Conservation (phyloP, 805 yeast species). For the Zygosaccharomyces lentus region DNA sequence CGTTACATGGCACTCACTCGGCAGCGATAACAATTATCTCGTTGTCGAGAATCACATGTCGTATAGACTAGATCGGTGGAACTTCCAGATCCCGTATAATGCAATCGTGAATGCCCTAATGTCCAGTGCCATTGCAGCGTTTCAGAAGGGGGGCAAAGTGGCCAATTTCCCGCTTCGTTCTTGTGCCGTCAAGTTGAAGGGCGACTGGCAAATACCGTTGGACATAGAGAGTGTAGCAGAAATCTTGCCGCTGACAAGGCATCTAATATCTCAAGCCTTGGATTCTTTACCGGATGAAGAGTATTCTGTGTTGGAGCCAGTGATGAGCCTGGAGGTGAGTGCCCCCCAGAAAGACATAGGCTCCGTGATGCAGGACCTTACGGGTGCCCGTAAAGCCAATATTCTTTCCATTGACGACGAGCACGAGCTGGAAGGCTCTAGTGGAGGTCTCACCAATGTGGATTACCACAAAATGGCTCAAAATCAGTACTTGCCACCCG, state of each 20-base stretch:
- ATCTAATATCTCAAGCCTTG: slow-evolving; percentile 41
- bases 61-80: slow-evolving; percentile 43
- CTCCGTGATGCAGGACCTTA: slow-evolving; percentile 75
- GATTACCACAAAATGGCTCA: slow-evolving; percentile 58
- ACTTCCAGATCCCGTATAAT: slow-evolving; percentile 43
- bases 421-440: slow-evolving; percentile 14
- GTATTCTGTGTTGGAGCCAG: slow-evolving; percentile 74
- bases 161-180: slow-evolving; percentile 50
- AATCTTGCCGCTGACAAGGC: slow-evolving; percentile 44
- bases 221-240: slow-evolving; percentile 42
- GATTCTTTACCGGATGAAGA: slow-evolving; percentile 17
- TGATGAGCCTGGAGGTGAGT: slow-evolving; percentile 69
- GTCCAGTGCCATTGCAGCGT: slow-evolving; percentile 56
- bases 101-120: slow-evolving; percentile 50
- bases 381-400: slow-evolving; percentile 70
- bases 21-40: slow-evolving; percentile 36
- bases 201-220: slow-evolving; percentile 48
- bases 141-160: slow-evolving; percentile 64
- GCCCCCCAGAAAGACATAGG: slow-evolving; percentile 75
- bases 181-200: slow-evolving; percentile 48
- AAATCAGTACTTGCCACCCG: slow-evolving; percentile 68
- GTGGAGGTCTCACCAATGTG: slow-evolving; percentile 34
- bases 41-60: slow-evolving; percentile 28
- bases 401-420: slow-evolving; percentile 73
- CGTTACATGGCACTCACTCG: slow-evolving; percentile 28